Conservation (phyloP, 2,329 filamentous ascomycete species). For the Fusarium mundagurra region DNA sequence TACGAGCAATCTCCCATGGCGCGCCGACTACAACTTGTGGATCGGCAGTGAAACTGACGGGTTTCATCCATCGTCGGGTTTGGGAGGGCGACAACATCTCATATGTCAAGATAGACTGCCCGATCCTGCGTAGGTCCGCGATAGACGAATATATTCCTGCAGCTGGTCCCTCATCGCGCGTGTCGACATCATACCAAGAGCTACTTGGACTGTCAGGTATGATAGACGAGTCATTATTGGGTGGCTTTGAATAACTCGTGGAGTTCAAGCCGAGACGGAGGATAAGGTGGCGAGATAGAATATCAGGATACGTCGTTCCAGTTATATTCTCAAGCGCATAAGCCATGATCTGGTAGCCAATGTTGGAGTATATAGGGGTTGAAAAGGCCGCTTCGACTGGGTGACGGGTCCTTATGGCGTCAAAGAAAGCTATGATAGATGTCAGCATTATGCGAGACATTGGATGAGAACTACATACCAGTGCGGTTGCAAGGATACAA, state of each 20-base stretch:
- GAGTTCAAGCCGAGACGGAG: background rate
- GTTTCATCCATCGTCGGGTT: background rate
- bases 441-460: rapidly evolving
- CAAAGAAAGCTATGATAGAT: background rate
- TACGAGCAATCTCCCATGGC: background rate
- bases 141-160: background rate
- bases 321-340: background rate
- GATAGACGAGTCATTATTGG: background rate
- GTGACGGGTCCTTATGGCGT: background rate
- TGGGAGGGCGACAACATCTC: background rate
- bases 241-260: background rate
- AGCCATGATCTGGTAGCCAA: background rate
- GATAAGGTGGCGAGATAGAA: background rate
- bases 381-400: background rate
- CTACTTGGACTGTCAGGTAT: background rate
- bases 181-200: background rate
- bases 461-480: background rate
- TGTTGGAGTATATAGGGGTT: background rate
- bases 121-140: background rate
- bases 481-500: background rate
- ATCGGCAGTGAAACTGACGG: background rate
- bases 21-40: background rate
- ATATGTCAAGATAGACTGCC: background rate
- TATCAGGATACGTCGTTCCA: background rate
- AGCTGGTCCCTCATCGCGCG: background rate